phyloP scores from a whole-genome alignment of 2,329 filamentous ascomycete genomes.

The Rhinocladiella mackenziei region DNA sequence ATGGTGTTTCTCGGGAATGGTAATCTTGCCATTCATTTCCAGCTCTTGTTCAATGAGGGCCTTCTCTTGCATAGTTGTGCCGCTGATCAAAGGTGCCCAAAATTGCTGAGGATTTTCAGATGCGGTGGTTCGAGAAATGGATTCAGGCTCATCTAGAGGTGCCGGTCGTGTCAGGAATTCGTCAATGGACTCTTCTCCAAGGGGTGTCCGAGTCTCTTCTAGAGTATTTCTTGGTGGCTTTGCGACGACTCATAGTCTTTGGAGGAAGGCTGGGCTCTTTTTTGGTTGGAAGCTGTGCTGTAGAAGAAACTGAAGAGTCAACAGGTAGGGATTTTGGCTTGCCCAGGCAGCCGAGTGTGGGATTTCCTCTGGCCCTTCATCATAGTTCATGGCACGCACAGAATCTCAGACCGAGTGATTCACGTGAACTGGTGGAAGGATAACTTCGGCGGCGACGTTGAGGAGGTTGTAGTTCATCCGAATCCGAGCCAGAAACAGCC shows the following conservation, averaged over 20 bases:
- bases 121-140: slow-evolving; percentile 5
- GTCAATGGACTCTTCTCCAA: slow-evolving; percentile 2
- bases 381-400: no score
- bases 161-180: slow-evolving; percentile 11
- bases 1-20: background rate
- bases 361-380: no score
- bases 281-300: background rate
- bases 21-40: background rate
- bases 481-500: background rate
- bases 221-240: background rate
- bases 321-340: background rate
- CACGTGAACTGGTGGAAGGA: no score
- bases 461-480: background rate
- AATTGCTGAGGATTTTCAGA: background rate
- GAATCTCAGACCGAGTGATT: no score
- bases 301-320: background rate
- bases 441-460: no score
- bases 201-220: no score
- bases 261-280: no score
- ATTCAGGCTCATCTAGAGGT: slow-evolving; percentile 17
- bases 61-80: slow-evolving; percentile 15
- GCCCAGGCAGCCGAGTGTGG: no score
- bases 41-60: slow-evolving; percentile 11
- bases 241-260: background rate
- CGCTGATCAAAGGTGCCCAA: slow-evolving; percentile 20